Percentiles rank a stretch among this genome's conserved stretches.
Conservation (phyloP, 2,329 filamentous ascomycete genomes). For the Leptographium radiaticola region DNA sequence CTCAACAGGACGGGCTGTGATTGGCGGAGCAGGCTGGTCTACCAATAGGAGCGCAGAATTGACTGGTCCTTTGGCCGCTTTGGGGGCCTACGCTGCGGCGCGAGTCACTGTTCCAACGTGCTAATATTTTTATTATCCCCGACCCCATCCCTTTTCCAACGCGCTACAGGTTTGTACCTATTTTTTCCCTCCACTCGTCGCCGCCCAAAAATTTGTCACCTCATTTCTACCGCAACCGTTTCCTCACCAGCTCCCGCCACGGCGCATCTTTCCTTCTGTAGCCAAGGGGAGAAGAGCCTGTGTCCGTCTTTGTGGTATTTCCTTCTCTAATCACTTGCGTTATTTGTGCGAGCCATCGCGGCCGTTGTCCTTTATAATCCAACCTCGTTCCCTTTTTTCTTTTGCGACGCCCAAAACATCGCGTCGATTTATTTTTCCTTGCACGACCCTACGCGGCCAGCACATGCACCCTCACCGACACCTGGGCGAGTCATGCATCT, state of each 20-base stretch:
- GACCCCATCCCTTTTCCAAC: neutral
- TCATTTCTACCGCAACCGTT: neutral
- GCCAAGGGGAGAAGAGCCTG: neutral
- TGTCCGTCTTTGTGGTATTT: neutral
- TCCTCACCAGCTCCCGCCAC: neutral
- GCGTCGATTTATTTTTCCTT: neutral
- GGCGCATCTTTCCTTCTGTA: neutral
- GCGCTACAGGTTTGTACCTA: neutral
- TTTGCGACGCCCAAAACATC: neutral
- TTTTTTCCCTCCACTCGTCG: neutral
- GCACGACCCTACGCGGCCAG: neutral
- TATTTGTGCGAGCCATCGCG: neutral
- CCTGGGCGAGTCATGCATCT: neutral
- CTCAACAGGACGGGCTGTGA: neutral
- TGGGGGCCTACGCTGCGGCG: neutral
- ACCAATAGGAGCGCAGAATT: neutral
- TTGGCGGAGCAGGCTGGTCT: neutral
- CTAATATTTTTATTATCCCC: neutral
- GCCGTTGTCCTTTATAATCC: neutral
- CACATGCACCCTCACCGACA: neutral
- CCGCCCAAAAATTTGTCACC: conserved; percentile 1
- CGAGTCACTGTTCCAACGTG: neutral
- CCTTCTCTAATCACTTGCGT: neutral
- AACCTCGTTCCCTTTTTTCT: neutral
- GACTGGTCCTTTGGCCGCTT: neutral